Evolutionary conservation across 495 filamentous ascomycete genomes (phyloP).

Genomic region (Daldinia grandis): DNA sequence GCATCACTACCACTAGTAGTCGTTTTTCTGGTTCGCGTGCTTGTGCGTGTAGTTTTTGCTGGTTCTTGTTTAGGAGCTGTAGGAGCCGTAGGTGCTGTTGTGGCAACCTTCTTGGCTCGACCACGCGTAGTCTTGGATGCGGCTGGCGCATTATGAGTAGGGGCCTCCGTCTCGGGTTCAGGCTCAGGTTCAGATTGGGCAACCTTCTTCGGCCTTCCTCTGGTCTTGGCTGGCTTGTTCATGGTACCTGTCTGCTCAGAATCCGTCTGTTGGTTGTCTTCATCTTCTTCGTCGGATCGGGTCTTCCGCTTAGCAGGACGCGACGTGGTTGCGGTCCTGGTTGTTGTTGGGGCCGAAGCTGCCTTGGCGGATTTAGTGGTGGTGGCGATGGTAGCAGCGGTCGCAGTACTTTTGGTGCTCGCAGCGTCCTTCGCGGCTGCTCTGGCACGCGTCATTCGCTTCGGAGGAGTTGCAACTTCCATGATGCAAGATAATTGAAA

Average conservation of each 20-base stretch:
- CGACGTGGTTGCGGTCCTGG: conserved; percentile 18
- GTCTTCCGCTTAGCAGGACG: conserved; percentile 56
- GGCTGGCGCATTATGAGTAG: conserved; percentile 23
- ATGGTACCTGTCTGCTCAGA: conserved; percentile 37
- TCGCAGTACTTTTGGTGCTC: conserved; percentile 45
- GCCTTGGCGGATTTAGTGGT: conserved; percentile 43
- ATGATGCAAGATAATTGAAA: conserved; percentile 31
- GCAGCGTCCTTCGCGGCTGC: conserved; percentile 58
- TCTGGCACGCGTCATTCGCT: conserved; percentile 67
- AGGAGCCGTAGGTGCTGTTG: conserved; percentile 14
- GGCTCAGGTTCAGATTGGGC: conserved; percentile 33
- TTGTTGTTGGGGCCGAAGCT: conserved; percentile 18
- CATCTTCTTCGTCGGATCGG: conserved; percentile 55
- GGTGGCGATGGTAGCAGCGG: conserved; percentile 52
- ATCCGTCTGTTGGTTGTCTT: conserved; percentile 39
- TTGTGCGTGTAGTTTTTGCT: conserved; percentile 44
- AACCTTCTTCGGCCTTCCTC: conserved; percentile 58
- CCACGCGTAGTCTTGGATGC: conserved; percentile 38
- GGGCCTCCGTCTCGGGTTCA: conserved; percentile 27
- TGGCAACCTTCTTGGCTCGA: conserved; percentile 31
- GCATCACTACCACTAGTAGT: conserved; percentile 30
- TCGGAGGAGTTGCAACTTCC: conserved; percentile 60
- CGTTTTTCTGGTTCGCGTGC: conserved; percentile 49
- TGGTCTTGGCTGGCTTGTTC: conserved; percentile 44
- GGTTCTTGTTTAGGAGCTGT: conserved; percentile 38